Evolutionary conservation across 495 filamentous ascomycete genomes (phyloP).

Genomic region (Aspergillus biplanus): DNA sequence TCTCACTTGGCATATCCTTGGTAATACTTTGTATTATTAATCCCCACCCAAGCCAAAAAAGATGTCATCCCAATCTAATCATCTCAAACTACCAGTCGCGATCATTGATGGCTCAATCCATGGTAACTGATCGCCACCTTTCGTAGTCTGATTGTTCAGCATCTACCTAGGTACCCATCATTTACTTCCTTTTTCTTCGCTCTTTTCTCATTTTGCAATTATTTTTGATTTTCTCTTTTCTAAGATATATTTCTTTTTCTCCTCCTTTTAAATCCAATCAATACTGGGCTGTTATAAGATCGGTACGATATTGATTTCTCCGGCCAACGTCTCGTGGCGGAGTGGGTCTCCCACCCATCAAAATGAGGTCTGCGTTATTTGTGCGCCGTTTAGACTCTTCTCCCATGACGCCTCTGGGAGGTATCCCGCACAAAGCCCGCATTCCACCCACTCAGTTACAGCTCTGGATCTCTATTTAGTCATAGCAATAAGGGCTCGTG

Average conservation of each 20-base stretch:
- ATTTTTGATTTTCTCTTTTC: too few relatives aligned
- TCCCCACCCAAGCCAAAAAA: background rate
- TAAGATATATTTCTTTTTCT: too few relatives aligned
- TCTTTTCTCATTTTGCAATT: too few relatives aligned
- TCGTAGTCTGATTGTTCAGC: too few relatives aligned
- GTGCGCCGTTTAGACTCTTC: conserved; percentile 38
- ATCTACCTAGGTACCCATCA: too few relatives aligned
- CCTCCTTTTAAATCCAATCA: too few relatives aligned
- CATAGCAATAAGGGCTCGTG: conserved; percentile 7
- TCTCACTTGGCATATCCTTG: too few relatives aligned
- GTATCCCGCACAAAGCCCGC: conserved; percentile 44
- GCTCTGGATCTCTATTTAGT: conserved; percentile 2
- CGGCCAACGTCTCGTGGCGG: too few relatives aligned
- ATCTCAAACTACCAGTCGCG: background rate
- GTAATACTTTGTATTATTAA: background rate
- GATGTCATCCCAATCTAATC: conserved; percentile 2
- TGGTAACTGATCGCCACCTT: background rate
- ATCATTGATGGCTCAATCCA: background rate
- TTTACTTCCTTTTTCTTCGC: too few relatives aligned
- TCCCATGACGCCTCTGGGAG: conserved; percentile 7
- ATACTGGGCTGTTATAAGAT: too few relatives aligned
- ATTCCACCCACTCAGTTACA: conserved; percentile 22
- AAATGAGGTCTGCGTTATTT: conserved; percentile 47
- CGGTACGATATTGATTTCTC: too few relatives aligned
- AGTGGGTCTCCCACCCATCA: background rate